Evolutionary conservation across 192 early-diverging fungal genomes (phyloP).

Genomic region (Coemansia sp.): DNA sequence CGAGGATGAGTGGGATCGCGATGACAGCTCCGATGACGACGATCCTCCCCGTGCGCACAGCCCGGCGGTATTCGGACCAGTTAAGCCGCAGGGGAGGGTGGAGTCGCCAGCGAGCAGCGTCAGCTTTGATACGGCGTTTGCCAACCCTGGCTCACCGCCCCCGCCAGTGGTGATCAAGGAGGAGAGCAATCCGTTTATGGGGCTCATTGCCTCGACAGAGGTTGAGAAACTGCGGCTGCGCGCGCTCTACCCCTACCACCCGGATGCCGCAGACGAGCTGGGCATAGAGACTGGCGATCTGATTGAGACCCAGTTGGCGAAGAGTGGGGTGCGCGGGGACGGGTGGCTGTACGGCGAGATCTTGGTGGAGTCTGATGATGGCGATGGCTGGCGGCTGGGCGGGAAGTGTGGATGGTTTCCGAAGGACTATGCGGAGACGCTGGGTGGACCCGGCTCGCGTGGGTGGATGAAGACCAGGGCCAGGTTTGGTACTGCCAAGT

Average conservation of each 20-base stretch:
- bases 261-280: constrained; percentile 15
- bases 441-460: constrained; percentile 31
- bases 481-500: constrained; percentile 39
- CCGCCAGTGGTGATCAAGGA: constrained; percentile 1
- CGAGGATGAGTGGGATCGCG: constrained; percentile 45
- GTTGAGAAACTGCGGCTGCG: constrained; percentile 26
- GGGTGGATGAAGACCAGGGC: constrained; percentile 45
- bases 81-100: background rate
- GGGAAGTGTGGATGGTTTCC: constrained; percentile 44
- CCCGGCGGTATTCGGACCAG: background rate
- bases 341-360: constrained; percentile 50
- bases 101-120: constrained; percentile 22
- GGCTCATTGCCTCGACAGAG: constrained; percentile 6
- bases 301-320: constrained; percentile 32
- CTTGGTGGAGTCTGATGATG: constrained; percentile 15
- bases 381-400: constrained; percentile 41
- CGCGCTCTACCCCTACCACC: constrained; percentile 40
- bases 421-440: constrained; percentile 31
- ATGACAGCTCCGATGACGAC: constrained; percentile 48
- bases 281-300: constrained; percentile 31
- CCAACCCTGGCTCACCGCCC: constrained; percentile 10
- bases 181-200: constrained; percentile 43
- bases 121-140: constrained; percentile 50
- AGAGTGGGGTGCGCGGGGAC: constrained; percentile 7
- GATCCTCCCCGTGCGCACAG: background rate